phyloP scores from a whole-genome alignment of 306 rosid genomes.

The barrel medic (Medicago truncatula) region DNA sequence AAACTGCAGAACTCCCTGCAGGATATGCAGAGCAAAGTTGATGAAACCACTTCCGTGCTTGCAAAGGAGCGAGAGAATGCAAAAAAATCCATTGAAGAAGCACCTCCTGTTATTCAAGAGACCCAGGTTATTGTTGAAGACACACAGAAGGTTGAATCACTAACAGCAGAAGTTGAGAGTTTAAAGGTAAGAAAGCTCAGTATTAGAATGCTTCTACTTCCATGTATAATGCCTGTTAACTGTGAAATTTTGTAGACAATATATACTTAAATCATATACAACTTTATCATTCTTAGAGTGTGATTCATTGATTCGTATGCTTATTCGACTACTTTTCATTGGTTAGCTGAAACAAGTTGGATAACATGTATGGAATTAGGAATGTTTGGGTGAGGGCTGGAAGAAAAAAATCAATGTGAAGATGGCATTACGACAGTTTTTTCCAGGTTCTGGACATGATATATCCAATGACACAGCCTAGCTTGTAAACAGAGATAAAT shows the following conservation, averaged over 20 bases:
- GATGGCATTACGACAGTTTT: slow-evolving; percentile 15
- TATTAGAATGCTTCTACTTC: slow-evolving; percentile 30
- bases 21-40: slow-evolving; percentile 67
- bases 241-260: slow-evolving; percentile 33
- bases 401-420: slow-evolving; percentile 14
- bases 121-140: slow-evolving; percentile 81
- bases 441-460: slow-evolving; percentile 11
- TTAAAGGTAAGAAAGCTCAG: slow-evolving; percentile 63
- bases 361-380: slow-evolving; percentile 1
- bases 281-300: slow-evolving; percentile 26
- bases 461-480: slow-evolving; percentile 23
- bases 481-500: slow-evolving; percentile 30
- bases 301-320: slow-evolving; percentile 9
- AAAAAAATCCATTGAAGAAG: slow-evolving; percentile 70
- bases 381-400: slow-evolving; percentile 21
- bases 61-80: slow-evolving; percentile 70
- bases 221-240: slow-evolving; percentile 24
- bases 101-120: slow-evolving; percentile 80
- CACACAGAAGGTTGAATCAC: slow-evolving; percentile 70
- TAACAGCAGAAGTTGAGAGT: slow-evolving; percentile 68
- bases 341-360: slow-evolving; percentile 27
- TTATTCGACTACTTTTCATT: slow-evolving; percentile 32
- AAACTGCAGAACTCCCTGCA: slow-evolving; percentile 75
- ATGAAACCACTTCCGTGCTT: slow-evolving; percentile 70
- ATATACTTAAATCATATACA: slow-evolving; percentile 14